These are phyloP conservation scores for Chaetoceros muelleri DNA, from an alignment of 108 stramenopile species.

Conservation along the genomic window DNA sequence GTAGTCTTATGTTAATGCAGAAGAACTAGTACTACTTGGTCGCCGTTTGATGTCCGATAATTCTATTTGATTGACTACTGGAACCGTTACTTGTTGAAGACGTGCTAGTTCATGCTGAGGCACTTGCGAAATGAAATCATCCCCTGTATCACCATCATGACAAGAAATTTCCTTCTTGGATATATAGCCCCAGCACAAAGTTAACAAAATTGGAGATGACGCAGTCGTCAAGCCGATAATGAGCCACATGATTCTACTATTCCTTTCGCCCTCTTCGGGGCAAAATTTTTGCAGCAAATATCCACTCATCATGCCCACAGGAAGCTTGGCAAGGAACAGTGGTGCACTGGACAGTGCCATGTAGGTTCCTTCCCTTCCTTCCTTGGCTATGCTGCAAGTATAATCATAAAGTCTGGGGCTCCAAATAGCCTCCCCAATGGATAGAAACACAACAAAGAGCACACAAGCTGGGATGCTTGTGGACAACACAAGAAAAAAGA, in stretches of 20 bases:
- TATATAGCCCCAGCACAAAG: conserved; percentile 50
- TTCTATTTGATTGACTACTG: too few relatives aligned
- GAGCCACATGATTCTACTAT: conserved; percentile 68
- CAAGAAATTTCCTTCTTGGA: conserved; percentile 29
- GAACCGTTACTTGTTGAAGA: too few relatives aligned
- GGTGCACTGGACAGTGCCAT: conserved; percentile 75
- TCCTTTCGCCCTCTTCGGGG: conserved; percentile 42
- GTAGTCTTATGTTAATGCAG: too few relatives aligned
- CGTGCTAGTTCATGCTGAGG: too few relatives aligned
- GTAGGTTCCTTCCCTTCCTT: conserved; percentile 75
- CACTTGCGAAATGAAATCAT: too few relatives aligned
- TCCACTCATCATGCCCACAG: conserved; percentile 70
- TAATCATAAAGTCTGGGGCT: conserved; percentile 70
- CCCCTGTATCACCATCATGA: too few relatives aligned
- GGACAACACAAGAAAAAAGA: conserved; percentile 58
- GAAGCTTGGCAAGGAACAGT: conserved; percentile 69
- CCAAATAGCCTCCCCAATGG: conserved; percentile 77
- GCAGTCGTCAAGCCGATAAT: conserved; percentile 58
- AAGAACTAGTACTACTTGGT: too few relatives aligned
- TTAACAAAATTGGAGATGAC: conserved; percentile 42
- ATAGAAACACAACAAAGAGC: conserved; percentile 52
- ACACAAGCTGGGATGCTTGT: conserved; percentile 55
- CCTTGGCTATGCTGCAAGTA: conserved; percentile 51
- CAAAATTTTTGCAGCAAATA: conserved; percentile 48
- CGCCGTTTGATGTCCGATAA: too few relatives aligned